Percentiles rank a stretch among this genome's conserved stretches.
These are phyloP conservation scores for Astragalus glycyphyllos DNA, from an alignment of 306 rosid species.

Conservation along the genomic window DNA sequence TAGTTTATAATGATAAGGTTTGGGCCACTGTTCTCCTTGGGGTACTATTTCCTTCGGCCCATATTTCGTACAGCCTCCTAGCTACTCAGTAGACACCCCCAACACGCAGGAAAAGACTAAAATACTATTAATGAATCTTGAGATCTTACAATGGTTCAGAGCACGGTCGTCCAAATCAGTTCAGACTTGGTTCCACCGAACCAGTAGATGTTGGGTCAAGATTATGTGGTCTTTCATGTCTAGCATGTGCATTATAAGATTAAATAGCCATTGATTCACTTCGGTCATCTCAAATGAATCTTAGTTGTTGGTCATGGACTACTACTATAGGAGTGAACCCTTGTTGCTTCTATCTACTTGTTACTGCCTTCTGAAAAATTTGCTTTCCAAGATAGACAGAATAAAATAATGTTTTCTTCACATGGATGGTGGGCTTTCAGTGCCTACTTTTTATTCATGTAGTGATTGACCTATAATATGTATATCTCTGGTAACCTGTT, in stretches of 20 bases:
- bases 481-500: conserved; percentile 7
- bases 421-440: conserved; percentile 5
- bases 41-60: too few species aligned
- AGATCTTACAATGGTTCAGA: too few species aligned
- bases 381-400: conserved; percentile 1
- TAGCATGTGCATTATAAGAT: conserved; percentile 31
- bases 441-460: conserved; percentile 20
- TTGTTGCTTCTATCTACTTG: conserved; percentile 31
- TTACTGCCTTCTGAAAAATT: background rate
- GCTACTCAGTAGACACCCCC: too few species aligned
- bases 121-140: too few species aligned
- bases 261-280: conserved; percentile 10
- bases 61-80: too few species aligned
- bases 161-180: too few species aligned
- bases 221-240: conserved; percentile 3
- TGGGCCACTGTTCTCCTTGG: too few species aligned
- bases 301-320: conserved; percentile 24
- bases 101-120: too few species aligned
- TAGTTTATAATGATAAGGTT: too few species aligned
- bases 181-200: too few species aligned
- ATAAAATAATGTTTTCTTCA: background rate
- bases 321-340: conserved; percentile 3
- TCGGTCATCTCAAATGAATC: conserved; percentile 3
- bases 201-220: conserved; percentile 20
- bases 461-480: conserved; percentile 24